Conservation (phyloP, 2,329 filamentous ascomycete genomes). For the Botryosphaeria dothidea region DNA sequence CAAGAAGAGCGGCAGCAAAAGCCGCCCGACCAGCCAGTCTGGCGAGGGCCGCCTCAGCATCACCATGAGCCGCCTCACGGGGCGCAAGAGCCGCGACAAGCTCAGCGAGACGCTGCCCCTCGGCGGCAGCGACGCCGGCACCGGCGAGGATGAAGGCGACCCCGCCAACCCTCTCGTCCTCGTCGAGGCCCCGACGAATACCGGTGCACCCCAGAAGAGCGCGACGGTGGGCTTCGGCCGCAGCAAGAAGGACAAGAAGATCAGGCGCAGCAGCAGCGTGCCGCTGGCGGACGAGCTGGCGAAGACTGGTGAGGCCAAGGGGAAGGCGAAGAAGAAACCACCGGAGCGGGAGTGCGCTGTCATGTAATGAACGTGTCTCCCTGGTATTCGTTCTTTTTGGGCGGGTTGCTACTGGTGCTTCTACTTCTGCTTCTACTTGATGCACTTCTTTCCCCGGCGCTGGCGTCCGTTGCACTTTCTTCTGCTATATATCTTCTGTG, state of each 20-base stretch:
- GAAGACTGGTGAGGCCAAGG: slow-evolving; percentile 23
- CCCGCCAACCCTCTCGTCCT: slow-evolving; percentile 12
- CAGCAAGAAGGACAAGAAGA: slow-evolving; percentile 30
- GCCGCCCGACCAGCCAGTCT: slow-evolving; percentile 44
- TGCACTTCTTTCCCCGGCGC: neutral
- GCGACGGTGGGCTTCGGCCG: slow-evolving; percentile 27
- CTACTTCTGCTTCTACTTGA: too few relatives aligned
- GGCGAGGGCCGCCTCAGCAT: slow-evolving; percentile 44
- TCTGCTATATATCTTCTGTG: neutral
- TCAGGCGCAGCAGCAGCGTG: slow-evolving; percentile 25
- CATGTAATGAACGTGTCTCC: slow-evolving; percentile 36
- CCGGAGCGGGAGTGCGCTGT: slow-evolving; percentile 47
- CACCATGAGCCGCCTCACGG: slow-evolving; percentile 41
- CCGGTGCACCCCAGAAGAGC: slow-evolving; percentile 23
- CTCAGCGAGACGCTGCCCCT: slow-evolving; percentile 26
- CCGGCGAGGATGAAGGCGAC: neutral
- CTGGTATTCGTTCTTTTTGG: neutral
- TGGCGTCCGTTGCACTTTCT: too few relatives aligned
- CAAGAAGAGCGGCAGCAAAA: slow-evolving; percentile 36
- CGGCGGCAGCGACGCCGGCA: slow-evolving; percentile 27
- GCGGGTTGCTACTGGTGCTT: neutral
- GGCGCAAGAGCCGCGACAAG: slow-evolving; percentile 45
- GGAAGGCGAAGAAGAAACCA: slow-evolving; percentile 27
- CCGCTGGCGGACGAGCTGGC: slow-evolving; percentile 14
- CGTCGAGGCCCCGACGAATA: slow-evolving; percentile 18